Percentiles rank a stretch among this genome's conserved stretches.
These are phyloP conservation scores for Nannochloris sp. DNA, from an alignment of 139 green algal species.

Conservation along the genomic window DNA sequence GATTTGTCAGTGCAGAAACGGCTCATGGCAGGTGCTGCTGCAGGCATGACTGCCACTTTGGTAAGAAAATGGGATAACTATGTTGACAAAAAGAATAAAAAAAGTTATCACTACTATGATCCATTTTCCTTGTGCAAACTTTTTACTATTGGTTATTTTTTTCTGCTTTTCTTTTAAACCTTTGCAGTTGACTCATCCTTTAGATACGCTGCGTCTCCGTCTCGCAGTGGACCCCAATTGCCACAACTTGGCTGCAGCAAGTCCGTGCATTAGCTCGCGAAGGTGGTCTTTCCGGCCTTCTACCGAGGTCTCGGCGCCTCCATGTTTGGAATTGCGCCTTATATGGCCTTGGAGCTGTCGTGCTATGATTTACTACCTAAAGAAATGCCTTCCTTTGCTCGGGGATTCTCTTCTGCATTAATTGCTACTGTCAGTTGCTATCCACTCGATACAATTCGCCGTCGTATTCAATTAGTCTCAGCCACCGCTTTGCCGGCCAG, in stretches of 20 bases:
- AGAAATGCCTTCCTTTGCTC: constrained; percentile 43
- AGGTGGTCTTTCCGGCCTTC: constrained; percentile 51
- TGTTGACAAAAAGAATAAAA: too few relatives aligned
- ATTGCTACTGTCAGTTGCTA: constrained; percentile 64
- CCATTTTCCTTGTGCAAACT: neutral
- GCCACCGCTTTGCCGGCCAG: neutral
- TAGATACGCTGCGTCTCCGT: constrained; percentile 72
- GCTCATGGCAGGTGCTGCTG: constrained; percentile 55
- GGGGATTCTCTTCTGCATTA: constrained; percentile 59
- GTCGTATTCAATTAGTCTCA: constrained; percentile 14
- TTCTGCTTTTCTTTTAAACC: neutral
- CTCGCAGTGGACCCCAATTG: constrained; percentile 66
- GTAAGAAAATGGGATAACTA: neutral
- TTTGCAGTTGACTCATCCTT: constrained; percentile 62
- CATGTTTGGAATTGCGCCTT: constrained; percentile 68
- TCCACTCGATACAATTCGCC: constrained; percentile 65
- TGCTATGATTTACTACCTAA: constrained; percentile 59
- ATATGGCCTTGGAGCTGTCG: constrained; percentile 73
- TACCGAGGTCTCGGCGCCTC: constrained; percentile 64
- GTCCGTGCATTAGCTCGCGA: constrained; percentile 31
- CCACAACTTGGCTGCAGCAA: constrained; percentile 37
- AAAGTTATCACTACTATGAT: neutral
- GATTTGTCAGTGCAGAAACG: constrained; percentile 51
- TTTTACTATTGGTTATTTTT: neutral
- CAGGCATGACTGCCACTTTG: constrained; percentile 64